Conservation (phyloP, 2,329 filamentous ascomycete species). For the Cercospora zeina region DNA sequence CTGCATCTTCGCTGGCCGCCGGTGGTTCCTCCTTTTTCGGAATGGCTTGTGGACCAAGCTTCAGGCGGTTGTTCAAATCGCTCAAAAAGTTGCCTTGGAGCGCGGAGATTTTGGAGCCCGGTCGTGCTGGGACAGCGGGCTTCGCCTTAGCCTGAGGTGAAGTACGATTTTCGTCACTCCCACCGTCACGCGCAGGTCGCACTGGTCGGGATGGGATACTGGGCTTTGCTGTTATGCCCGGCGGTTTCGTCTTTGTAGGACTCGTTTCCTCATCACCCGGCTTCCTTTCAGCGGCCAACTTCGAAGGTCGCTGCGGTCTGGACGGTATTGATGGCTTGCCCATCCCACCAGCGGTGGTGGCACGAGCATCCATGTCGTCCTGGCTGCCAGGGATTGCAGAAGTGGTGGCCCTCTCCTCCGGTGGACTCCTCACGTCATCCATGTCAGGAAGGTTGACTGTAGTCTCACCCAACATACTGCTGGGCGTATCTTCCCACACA, state of each 20-base stretch:
- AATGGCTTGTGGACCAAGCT: conserved; percentile 76
- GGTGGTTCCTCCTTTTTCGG: conserved; percentile 62
- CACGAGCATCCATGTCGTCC: conserved; percentile 23
- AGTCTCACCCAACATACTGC: conserved; percentile 76
- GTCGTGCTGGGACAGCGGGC: conserved; percentile 74
- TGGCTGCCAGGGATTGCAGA: conserved; percentile 23
- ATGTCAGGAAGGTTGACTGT: conserved; percentile 56
- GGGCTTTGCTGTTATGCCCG: conserved; percentile 62
- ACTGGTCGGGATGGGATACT: conserved; percentile 60
- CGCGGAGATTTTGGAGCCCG: conserved; percentile 85
- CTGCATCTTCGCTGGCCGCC: conserved; percentile 53
- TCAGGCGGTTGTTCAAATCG: conserved; percentile 85
- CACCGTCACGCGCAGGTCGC: conserved; percentile 49
- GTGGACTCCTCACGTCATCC: conserved; percentile 36
- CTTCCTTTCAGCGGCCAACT: conserved; percentile 37
- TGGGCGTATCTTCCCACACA: conserved; percentile 91
- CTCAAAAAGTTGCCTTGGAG: conserved; percentile 90
- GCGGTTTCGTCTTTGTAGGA: conserved; percentile 55
- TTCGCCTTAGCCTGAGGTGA: conserved; percentile 65
- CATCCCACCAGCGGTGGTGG: conserved; percentile 29
- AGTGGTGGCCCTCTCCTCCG: conserved; percentile 32
- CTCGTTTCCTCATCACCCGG: conserved; percentile 42
- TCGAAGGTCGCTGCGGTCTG: conserved; percentile 36
- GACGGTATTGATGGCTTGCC: conserved; percentile 36
- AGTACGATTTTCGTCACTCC: conserved; percentile 28